Conservation (phyloP, 768 basidiomycete genomes). For the Termitomyces sp. region DNA sequence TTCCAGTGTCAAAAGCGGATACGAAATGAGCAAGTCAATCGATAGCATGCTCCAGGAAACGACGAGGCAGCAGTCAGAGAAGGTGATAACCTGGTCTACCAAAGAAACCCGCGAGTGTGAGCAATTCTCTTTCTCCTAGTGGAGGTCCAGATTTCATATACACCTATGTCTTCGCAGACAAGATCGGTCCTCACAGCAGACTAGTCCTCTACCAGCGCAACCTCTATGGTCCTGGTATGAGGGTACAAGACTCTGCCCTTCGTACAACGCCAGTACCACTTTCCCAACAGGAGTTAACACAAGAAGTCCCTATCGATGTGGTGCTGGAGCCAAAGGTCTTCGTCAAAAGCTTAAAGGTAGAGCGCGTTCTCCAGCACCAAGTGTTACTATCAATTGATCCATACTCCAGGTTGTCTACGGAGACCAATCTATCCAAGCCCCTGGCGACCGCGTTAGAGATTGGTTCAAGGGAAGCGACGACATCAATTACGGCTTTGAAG, state of each 20-base stretch:
- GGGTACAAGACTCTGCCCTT: neutral
- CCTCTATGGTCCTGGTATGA: conserved; percentile 4
- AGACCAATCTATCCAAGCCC: neutral
- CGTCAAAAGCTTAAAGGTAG: conserved; percentile 1
- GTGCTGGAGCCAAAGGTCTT: neutral
- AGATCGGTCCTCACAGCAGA: neutral
- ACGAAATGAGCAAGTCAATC: neutral
- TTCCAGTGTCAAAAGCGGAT: neutral
- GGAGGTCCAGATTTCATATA: neutral
- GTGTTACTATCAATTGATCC: neutral
- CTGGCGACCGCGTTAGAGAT: conserved; percentile 1
- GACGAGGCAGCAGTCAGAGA: neutral
- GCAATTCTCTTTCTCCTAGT: neutral
- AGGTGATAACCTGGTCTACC: neutral
- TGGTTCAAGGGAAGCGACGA: neutral
- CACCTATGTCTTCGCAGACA: neutral
- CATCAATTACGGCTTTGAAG: neutral
- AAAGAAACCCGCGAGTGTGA: neutral
- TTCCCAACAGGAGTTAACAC: neutral
- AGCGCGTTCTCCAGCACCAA: neutral
- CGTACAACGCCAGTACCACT: neutral
- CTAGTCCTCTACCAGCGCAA: conserved; percentile 3
- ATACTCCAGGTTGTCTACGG: neutral
- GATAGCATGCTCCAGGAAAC: neutral
- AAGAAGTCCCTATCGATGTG: neutral